Evolutionary conservation across 345 rosid species (phyloP), one percentile per base, ranked within the genome.

Genomic region (Camelina neglecta): DNA sequence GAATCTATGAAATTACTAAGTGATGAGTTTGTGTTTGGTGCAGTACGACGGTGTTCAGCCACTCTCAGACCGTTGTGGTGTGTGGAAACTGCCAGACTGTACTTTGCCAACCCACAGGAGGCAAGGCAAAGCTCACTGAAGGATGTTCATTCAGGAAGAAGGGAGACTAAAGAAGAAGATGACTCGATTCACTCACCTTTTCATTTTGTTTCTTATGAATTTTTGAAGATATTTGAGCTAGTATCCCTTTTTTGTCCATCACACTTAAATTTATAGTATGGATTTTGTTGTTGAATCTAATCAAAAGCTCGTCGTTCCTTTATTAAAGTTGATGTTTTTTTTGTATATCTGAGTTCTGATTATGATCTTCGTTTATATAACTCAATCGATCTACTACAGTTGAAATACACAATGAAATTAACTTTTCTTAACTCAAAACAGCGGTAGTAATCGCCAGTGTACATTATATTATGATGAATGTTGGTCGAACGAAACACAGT

Each of bases 41-140:
- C 74, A 86, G 90, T 45, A 85, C 86, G 9, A 84, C 90, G 0
- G 85, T 86, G 56, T 86, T 86, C 55, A 86, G 90, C 67, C 90
- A 86, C 81, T 86, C 90, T 8, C 88, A 86, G 74, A 83, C 88
- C 0, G 90, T 85, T 8, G 90, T 85, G 73, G 75, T 85, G 33
- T 86, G 90, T 21, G 86, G 82, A 7, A 86, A 85, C 81, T 86
- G 90, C 75, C 86, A 85, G 81, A 80, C 84, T 0, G 83, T 86
- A 16, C 38, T 86, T 47, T 85, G 90, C 83, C 84, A 82, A 72
- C 88, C 88, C 8, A 86, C 90, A 0, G 90, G 90, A 49, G 90
- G 90, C 11, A 79, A 81, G 59, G 88, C 88, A 0, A 72, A 67
- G 58, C 85, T 86, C 29, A 76, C 81, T 0, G 90, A 85, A 69